Conservation (phyloP, 2,329 filamentous ascomycete species). For the Emydomyces testavorans region DNA sequence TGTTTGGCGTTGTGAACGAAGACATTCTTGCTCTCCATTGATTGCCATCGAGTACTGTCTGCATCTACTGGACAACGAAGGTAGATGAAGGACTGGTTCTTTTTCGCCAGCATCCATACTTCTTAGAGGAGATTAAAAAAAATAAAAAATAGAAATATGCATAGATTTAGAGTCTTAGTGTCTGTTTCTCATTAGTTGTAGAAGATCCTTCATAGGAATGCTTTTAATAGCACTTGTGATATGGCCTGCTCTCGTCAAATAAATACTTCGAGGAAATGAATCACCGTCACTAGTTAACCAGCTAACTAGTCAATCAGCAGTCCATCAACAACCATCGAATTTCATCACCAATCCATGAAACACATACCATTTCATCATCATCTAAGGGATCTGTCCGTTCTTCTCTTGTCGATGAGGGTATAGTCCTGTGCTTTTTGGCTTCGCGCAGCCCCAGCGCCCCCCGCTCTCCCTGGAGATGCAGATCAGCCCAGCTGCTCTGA, state of each 20-base stretch:
- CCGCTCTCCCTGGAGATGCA: constrained; percentile 31
- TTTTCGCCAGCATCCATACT: neutral
- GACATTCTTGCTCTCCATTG: constrained; percentile 48
- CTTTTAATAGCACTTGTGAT: no score
- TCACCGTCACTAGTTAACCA: neutral
- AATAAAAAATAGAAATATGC: neutral
- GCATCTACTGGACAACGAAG: neutral
- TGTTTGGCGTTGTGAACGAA: constrained; percentile 52
- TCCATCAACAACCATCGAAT: neutral
- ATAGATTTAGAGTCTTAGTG: neutral
- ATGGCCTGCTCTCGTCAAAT: no score
- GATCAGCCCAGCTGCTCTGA: constrained; percentile 37
- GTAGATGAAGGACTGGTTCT: neutral
- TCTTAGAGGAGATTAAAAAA: neutral
- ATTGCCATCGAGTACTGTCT: neutral
- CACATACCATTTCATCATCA: constrained; percentile 3
- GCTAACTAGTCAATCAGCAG: neutral
- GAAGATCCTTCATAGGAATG: no score
- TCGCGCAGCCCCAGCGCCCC: constrained; percentile 30
- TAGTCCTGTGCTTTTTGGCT: constrained; percentile 29
- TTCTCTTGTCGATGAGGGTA: constrained; percentile 30
- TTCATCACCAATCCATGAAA: neutral
- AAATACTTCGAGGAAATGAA: neutral
- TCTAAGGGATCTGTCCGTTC: constrained; percentile 3
- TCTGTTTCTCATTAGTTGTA: neutral